These are phyloP conservation scores for Boeremia exigua DNA, from an alignment of 2,329 filamentous ascomycete species.

Conservation along the genomic window DNA sequence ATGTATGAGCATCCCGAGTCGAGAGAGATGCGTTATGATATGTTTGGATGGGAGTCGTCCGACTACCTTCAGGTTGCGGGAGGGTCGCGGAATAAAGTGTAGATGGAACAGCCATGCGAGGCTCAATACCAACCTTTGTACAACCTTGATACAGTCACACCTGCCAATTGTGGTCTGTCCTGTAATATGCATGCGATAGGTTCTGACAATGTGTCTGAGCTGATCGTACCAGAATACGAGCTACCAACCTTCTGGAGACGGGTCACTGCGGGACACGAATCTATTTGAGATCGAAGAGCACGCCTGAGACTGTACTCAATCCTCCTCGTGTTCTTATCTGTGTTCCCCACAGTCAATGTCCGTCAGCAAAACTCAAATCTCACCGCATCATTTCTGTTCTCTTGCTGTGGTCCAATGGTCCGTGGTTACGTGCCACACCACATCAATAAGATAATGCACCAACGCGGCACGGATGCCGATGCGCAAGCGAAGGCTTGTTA, in stretches of 20 bases:
- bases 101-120: slow-evolving; percentile 1
- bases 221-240: neutral
- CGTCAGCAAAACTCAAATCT: slow-evolving; percentile 1
- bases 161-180: neutral
- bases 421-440: neutral
- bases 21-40: neutral
- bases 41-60: neutral
- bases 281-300: neutral
- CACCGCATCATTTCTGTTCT: neutral
- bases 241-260: neutral
- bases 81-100: neutral
- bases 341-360: slow-evolving; percentile 7
- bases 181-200: neutral
- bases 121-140: neutral
- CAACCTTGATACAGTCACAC: neutral
- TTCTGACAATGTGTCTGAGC: neutral
- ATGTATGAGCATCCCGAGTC: neutral
- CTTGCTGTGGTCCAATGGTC: slow-evolving; percentile 6
- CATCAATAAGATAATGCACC: slow-evolving; percentile 7
- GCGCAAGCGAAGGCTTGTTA: slow-evolving; percentile 15
- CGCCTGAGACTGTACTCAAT: neutral
- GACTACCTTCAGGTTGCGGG: neutral
- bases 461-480: slow-evolving; percentile 5
- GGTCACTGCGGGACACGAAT: neutral
- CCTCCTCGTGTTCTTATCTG: slow-evolving; percentile 16